Base-by-base conservation (phyloP, 2,329 filamentous ascomycete species). In the Verticillium nonalfalfae region DNA sequence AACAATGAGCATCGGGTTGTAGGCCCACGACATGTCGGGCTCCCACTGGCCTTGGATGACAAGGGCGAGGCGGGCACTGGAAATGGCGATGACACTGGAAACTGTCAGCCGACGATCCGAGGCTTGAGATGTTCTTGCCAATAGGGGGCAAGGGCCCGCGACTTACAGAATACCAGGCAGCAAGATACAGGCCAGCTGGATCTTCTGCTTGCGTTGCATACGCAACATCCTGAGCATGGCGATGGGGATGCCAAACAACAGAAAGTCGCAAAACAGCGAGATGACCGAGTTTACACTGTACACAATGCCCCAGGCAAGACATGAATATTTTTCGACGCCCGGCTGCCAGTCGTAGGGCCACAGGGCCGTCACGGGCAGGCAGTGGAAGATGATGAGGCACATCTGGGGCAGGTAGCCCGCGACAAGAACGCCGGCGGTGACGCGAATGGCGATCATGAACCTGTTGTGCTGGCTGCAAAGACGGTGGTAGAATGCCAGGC, bases 331-430 rank as follows among this genome's bases (percentile, higher is more conserved):
- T 1, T 68, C 69, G 10, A 66, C 70, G 10, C 73, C 73, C 0
- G 70, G 66, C 64, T 84, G 79, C 73, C 76, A 83, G 1, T 69
- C 73, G 59, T 84, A 83, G 0, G 81, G 81, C 81, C 81, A 83
- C 2, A 79, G 68, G 0, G 74, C 79, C 0, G 81, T 83, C 0
- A 83, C 78, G 0, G 81, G 81, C 1, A 66, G 68, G 62, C 81
- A 83, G 68, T 83, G 81, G 63, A 83, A 81, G 61, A 83, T 72
- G 57, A 83, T 71, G 2, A 84, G 73, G 33, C 81, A 73, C 13
- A 83, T 70, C 61, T 83, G 81, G 0, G 79, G 76, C 1, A 83
- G 62, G 57, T 75, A 83, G 0, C 76, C 78, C 7, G 71, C 74
- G 38, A 77, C 64, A 21, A 82, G 66, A 38, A 79, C 63, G 3